Conservation (phyloP, 257 asterid genomes). For the Nicotiana benthamiana region DNA sequence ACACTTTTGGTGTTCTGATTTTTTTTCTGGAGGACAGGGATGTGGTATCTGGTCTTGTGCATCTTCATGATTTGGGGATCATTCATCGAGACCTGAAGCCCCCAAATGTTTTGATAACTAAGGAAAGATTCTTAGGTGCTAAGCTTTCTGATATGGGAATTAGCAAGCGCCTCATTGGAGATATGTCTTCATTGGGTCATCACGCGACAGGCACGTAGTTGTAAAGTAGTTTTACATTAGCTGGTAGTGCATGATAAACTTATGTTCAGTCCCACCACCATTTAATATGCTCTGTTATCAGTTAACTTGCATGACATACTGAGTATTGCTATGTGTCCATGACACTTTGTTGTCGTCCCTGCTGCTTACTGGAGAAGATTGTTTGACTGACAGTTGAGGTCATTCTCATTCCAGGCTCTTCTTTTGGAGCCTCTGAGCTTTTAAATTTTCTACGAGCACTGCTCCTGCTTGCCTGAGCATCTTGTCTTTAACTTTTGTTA, state of each 20-base stretch:
- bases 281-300: background rate
- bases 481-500: background rate
- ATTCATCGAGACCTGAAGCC: conserved; percentile 96
- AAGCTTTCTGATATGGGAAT: conserved; percentile 98
- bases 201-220: conserved; percentile 67
- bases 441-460: background rate
- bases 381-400: background rate
- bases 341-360: background rate
- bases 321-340: background rate
- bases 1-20: background rate
- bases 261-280: background rate
- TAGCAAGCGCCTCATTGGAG: conserved; percentile 83
- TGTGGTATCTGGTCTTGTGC: conserved; percentile 71
- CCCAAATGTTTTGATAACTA: conserved; percentile 63
- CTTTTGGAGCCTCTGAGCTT: background rate
- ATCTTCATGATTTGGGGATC: conserved; percentile 87
- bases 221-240: background rate
- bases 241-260: background rate
- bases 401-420: background rate
- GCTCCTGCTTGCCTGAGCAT: background rate
- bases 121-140: conserved; percentile 58
- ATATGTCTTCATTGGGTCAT: conserved; percentile 69
- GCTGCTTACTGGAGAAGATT: background rate
- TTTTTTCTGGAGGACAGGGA: conserved; percentile 48
- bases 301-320: background rate